Base-by-base conservation (phyloP, 352 stramenopile species). In the Thalassiosira hispida region DNA sequence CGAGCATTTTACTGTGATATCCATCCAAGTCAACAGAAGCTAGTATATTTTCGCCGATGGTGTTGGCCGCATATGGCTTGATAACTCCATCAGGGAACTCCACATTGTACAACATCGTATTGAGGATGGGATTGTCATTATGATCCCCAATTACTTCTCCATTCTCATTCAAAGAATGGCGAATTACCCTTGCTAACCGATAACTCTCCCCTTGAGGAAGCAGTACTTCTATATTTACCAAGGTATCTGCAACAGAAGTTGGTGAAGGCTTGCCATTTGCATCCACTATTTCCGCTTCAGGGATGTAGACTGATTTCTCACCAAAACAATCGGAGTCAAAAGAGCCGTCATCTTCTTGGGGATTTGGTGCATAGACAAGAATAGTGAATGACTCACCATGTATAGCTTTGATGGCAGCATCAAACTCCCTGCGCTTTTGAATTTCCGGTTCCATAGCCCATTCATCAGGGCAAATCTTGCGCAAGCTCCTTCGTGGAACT, bases 31-130 rank as follows among this genome's bases (percentile, higher is more conserved):
- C 64, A 22, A 57, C 33, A 47, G 66, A 49, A 2, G 53, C 6
- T 4, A 64, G 18, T 2, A 80, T 73, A 42, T 77, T 73, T 42
- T 77, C 59, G 23, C 67, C 75, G 53, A 83, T 74, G 0, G 61
- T 35, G 63, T 83, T 83, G 18, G 67, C 75, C 23, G 35, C 18
- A 42, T 63, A 65, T 38, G 57, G 16, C 27, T 73, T 51, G 0
- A 29, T 52, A 18, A 18, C 14, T 16, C 75, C 67, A 62, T 83
- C 75, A n/a, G 61, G 40, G 22, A 79, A 83, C 35, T 74, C 60
- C 3, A 67, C 51, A 12, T 71, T 55, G 55, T 79, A 74, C 0
- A 71, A 2, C 18, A 46, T 1, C 14, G 61, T 71, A 44, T 85
- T 75, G 0, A 80, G 46, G 27, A 59, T 61, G 3, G 51, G 60